These are phyloP conservation scores for Alternaria incomplexa DNA, from an alignment of 2,329 filamentous ascomycete genomes.

Conservation along the genomic window DNA sequence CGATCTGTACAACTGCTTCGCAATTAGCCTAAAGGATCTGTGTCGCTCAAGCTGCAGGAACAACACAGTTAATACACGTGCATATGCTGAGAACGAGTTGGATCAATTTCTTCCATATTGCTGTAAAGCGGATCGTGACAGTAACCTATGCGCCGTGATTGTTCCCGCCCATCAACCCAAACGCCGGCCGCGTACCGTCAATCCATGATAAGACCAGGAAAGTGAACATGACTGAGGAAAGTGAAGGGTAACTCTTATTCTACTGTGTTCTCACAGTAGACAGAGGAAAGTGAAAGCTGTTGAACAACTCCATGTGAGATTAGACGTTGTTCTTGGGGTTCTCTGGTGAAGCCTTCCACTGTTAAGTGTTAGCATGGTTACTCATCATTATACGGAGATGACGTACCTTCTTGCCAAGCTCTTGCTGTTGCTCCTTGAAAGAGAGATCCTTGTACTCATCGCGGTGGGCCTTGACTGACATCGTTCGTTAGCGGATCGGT, in stretches of 20 bases:
- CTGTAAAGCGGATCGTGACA: conserved; percentile 16
- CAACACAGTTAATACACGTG: conserved; percentile 23
- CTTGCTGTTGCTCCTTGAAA: conserved; percentile 47
- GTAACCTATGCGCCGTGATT: conserved; percentile 13
- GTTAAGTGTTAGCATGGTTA: conserved; percentile 6
- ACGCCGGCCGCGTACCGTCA: background rate
- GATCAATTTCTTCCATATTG: conserved; percentile 32
- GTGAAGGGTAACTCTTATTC: background rate
- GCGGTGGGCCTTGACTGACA: conserved; percentile 45
- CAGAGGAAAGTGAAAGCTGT: background rate
- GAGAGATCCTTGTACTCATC: conserved; percentile 41
- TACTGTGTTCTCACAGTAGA: background rate
- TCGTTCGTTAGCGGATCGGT: conserved; percentile 17
- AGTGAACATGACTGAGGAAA: background rate
- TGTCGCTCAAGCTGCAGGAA: conserved; percentile 31
- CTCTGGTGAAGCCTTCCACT: conserved; percentile 46
- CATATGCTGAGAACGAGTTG: conserved; percentile 5
- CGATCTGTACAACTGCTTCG: conserved; percentile 1
- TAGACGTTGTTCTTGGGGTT: conserved; percentile 44
- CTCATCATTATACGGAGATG: background rate
- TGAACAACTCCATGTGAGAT: background rate
- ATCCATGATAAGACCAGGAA: background rate
- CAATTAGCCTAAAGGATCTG: conserved; percentile 27
- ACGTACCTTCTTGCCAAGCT: conserved; percentile 44
- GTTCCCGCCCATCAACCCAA: conserved; percentile 1